Conservation (phyloP, 495 filamentous ascomycete species). For the Penicillium parvum region DNA sequence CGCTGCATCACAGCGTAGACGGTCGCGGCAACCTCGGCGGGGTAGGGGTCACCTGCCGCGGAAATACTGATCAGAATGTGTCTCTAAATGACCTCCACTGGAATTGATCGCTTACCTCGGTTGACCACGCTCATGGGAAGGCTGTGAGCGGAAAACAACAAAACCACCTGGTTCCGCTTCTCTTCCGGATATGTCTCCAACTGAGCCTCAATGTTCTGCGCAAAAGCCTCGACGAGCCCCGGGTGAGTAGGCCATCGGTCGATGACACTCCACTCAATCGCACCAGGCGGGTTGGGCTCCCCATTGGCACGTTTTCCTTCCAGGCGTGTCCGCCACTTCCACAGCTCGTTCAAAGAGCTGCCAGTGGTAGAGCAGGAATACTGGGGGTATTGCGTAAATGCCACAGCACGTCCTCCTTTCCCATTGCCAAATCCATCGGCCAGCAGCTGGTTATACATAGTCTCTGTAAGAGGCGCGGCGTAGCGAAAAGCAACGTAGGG, state of each 20-base stretch:
- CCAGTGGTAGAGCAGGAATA: slow-evolving; percentile 99
- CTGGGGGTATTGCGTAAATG: slow-evolving; percentile 98
- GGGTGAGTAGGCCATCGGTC: slow-evolving; percentile 93
- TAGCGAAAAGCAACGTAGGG: slow-evolving; percentile 99
- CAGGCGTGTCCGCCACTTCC: slow-evolving; percentile 88
- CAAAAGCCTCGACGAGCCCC: slow-evolving; percentile 87
- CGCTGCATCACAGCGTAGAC: slow-evolving; percentile 94
- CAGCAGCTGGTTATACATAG: slow-evolving; percentile 77
- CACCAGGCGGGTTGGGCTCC: slow-evolving; percentile 50
- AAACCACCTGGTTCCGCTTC: slow-evolving; percentile 68
- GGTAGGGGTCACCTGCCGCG: slow-evolving; percentile 79
- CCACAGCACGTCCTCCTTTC: slow-evolving; percentile 84
- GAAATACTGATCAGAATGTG: slow-evolving; percentile 13
- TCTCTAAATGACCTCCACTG: not conserved
- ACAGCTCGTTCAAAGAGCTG: slow-evolving; percentile 92
- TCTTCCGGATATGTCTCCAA: slow-evolving; percentile 79
- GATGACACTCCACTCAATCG: slow-evolving; percentile 95
- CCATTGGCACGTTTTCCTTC: slow-evolving; percentile 65
- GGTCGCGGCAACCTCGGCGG: slow-evolving; percentile 94
- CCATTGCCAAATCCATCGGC: slow-evolving; percentile 86
- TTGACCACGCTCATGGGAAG: slow-evolving; percentile 97
- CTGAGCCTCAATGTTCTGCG: slow-evolving; percentile 79
- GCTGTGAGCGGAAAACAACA: slow-evolving; percentile 93
- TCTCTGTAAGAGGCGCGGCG: slow-evolving; percentile 87
- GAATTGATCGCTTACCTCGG: slow-evolving; percentile 52